A percentile compares a stretch with the other conserved stretches of the same genome.
Evolutionary conservation across 2,329 filamentous ascomycete genomes (phyloP).

Genomic region (Penicillium aurantiogriseum): DNA sequence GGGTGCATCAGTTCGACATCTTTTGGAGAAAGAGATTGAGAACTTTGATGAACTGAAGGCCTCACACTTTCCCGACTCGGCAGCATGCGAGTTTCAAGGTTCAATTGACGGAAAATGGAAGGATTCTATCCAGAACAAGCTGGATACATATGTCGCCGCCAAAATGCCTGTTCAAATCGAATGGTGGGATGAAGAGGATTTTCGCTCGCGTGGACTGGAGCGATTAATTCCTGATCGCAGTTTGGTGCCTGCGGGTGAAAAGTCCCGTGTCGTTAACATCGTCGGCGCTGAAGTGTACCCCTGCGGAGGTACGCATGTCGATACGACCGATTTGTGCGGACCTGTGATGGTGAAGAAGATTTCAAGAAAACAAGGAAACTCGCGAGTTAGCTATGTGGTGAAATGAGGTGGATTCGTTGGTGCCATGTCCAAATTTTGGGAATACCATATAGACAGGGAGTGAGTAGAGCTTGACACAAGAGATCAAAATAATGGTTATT

Average conservation of each 20-base stretch:
- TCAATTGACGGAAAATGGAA: slow-evolving; percentile 64
- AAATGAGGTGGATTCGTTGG: background rate
- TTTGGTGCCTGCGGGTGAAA: slow-evolving; percentile 50
- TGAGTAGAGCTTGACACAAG: background rate
- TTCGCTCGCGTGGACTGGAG: slow-evolving; percentile 54
- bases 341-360: slow-evolving; percentile 68
- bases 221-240: slow-evolving; percentile 55
- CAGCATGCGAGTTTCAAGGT: slow-evolving; percentile 67
- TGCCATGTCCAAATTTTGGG: background rate
- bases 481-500: background rate
- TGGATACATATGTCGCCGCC: slow-evolving; percentile 58
- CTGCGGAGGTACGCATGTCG: slow-evolving; percentile 73
- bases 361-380: slow-evolving; percentile 61
- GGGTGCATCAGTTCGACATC: slow-evolving; percentile 62
- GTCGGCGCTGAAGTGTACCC: slow-evolving; percentile 68
- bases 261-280: slow-evolving; percentile 67
- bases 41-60: slow-evolving; percentile 68
- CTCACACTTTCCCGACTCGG: slow-evolving; percentile 66
- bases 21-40: slow-evolving; percentile 53
- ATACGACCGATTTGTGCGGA: slow-evolving; percentile 53
- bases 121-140: slow-evolving; percentile 58
- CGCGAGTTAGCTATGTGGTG: slow-evolving; percentile 53
- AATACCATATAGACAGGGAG: background rate
- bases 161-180: slow-evolving; percentile 62
- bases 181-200: slow-evolving; percentile 67